A percentile compares a stretch with the other conserved stretches of the same genome.
phyloP scores from a whole-genome alignment of 768 basidiomycete genomes.

The Leccinum subgranulosum region DNA sequence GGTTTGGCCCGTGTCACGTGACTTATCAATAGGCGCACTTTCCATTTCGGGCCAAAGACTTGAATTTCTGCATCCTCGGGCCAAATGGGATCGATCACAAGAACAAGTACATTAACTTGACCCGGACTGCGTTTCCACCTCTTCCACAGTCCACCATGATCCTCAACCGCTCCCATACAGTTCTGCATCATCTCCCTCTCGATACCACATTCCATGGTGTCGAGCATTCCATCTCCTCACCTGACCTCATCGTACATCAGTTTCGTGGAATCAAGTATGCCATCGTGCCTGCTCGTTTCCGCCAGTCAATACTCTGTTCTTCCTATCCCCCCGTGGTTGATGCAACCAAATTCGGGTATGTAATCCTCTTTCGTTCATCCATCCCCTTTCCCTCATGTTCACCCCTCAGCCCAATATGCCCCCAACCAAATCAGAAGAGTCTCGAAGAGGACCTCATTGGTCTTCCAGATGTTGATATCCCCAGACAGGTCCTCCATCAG shows the following conservation, averaged over 20 bases:
- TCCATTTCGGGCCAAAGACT: slow-evolving; percentile 20
- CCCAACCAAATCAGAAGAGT: slow-evolving; percentile 50
- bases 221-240: slow-evolving; percentile 57
- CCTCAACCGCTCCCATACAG: slow-evolving; percentile 22
- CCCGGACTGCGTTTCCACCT: not conserved
- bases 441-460: slow-evolving; percentile 64
- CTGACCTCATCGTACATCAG: slow-evolving; percentile 58
- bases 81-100: slow-evolving; percentile 25
- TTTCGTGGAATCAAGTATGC: slow-evolving; percentile 81
- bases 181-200: slow-evolving; percentile 52
- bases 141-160: slow-evolving; percentile 23
- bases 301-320: slow-evolving; percentile 62
- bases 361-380: slow-evolving; percentile 5
- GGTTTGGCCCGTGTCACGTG: slow-evolving; percentile 26
- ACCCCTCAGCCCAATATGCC: slow-evolving; percentile 64
- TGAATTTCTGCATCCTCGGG: slow-evolving; percentile 18
- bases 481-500: slow-evolving; percentile 53
- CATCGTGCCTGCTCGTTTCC: slow-evolving; percentile 67
- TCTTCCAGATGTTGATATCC: slow-evolving; percentile 49
- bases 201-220: slow-evolving; percentile 65
- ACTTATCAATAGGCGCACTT: slow-evolving; percentile 12
- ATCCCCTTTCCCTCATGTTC: slow-evolving; percentile 2
- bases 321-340: slow-evolving; percentile 57
- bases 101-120: slow-evolving; percentile 13
- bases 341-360: slow-evolving; percentile 66